These are phyloP conservation scores for Mollisiaceae sp. DNA, from an alignment of 2,329 filamentous ascomycete genomes.

Conservation along the genomic window DNA sequence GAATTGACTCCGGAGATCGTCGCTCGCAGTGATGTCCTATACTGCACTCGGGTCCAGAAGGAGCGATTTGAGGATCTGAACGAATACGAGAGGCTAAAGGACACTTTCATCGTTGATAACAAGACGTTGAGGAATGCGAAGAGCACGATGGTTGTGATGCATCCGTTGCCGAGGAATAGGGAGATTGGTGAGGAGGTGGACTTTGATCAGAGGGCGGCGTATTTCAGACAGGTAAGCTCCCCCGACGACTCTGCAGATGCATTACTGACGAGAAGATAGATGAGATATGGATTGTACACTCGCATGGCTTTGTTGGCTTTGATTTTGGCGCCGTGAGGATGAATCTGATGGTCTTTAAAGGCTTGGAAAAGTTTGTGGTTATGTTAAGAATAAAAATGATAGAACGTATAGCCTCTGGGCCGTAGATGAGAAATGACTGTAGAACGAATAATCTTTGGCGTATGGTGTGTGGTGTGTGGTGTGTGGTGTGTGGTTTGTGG, in stretches of 20 bases:
- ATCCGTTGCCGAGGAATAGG: conserved; percentile 90
- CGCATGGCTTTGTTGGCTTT: conserved; percentile 96
- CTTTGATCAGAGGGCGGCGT: conserved; percentile 94
- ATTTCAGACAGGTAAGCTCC: conserved; percentile 94
- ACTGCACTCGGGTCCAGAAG: conserved; percentile 96
- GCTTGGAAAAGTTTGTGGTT: not conserved
- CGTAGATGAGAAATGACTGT: conserved; percentile 5
- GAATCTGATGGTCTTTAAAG: not conserved
- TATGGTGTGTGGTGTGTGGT: not conserved
- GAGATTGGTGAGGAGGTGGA: conserved; percentile 97
- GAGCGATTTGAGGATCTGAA: conserved; percentile 85
- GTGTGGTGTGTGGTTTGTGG: too few relatives aligned
- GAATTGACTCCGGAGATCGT: conserved; percentile 87
- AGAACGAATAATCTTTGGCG: conserved; percentile 3
- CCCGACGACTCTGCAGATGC: not conserved
- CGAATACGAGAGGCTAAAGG: conserved; percentile 87
- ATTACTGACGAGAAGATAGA: conserved; percentile 57
- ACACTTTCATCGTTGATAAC: conserved; percentile 89
- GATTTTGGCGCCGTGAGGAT: conserved; percentile 67
- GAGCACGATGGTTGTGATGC: conserved; percentile 91
- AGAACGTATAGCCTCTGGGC: conserved; percentile 9
- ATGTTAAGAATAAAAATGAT: conserved; percentile 2
- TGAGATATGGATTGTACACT: conserved; percentile 97
- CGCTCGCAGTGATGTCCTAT: conserved; percentile 85
- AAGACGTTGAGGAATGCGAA: conserved; percentile 89